These are phyloP conservation scores for Backusella mclennaniae DNA, from an alignment of 192 early-diverging fungal genomes.

Conservation along the genomic window DNA sequence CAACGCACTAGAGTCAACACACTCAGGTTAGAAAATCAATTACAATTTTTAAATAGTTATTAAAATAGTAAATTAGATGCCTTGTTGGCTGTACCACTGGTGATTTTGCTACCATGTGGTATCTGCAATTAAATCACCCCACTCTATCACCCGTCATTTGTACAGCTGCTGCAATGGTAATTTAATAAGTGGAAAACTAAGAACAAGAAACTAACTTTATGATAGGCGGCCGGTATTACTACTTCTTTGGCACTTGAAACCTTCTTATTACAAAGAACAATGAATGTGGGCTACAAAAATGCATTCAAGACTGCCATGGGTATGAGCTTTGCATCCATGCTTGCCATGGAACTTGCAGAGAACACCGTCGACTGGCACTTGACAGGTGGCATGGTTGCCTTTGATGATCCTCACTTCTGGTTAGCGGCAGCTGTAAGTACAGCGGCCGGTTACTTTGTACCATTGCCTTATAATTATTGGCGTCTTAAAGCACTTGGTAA, in stretches of 20 bases:
- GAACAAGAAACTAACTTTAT: background rate
- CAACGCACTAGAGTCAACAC: slow-evolving; percentile 47
- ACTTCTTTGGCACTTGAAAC: slow-evolving; percentile 54
- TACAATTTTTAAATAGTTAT: background rate
- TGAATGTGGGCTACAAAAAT: slow-evolving; percentile 22
- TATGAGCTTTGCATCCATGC: slow-evolving; percentile 57
- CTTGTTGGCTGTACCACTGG: slow-evolving; percentile 53
- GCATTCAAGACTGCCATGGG: slow-evolving; percentile 56
- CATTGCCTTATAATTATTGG: slow-evolving; percentile 59
- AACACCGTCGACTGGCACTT: slow-evolving; percentile 53
- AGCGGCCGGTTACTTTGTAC: slow-evolving; percentile 45
- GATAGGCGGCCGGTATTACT: slow-evolving; percentile 40
- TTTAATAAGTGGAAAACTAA: too few species aligned
- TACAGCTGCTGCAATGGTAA: slow-evolving; percentile 46
- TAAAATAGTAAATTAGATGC: slow-evolving; percentile 30
- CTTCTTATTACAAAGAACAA: slow-evolving; percentile 35
- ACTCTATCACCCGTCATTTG: slow-evolving; percentile 36
- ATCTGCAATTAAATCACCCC: slow-evolving; percentile 47
- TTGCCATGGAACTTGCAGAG: slow-evolving; percentile 54
- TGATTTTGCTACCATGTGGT: slow-evolving; percentile 52
- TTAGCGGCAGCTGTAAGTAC: slow-evolving; percentile 36
- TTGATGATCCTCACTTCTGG: slow-evolving; percentile 49
- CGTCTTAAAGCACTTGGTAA: slow-evolving; percentile 48
- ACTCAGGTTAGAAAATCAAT: slow-evolving; percentile 6
- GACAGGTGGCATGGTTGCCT: slow-evolving; percentile 46